These are phyloP conservation scores for Cladophialophora chaetospira DNA, from an alignment of 2,329 filamentous ascomycete genomes.

Conservation along the genomic window DNA sequence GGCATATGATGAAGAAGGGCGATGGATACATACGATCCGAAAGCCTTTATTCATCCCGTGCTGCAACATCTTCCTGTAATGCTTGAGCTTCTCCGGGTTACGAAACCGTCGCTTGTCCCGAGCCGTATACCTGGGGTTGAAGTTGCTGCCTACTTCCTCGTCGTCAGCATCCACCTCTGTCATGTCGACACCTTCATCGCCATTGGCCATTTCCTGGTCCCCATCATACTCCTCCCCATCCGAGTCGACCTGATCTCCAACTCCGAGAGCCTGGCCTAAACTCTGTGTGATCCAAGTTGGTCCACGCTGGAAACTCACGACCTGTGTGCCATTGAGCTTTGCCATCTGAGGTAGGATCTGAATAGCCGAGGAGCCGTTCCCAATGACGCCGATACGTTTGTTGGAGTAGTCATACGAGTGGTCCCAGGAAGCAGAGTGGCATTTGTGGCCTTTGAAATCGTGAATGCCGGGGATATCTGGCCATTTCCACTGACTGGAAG, in stretches of 20 bases:
- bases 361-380: slow-evolving; percentile 41
- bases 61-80: slow-evolving; percentile 41
- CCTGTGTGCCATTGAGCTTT: slow-evolving; percentile 25
- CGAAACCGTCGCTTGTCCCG: slow-evolving; percentile 37
- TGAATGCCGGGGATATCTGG: slow-evolving; percentile 35
- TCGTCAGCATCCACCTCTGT: slow-evolving; percentile 12
- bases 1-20: neutral
- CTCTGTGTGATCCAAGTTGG: slow-evolving; percentile 39
- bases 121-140: slow-evolving; percentile 34
- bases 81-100: slow-evolving; percentile 37
- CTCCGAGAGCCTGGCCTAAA: slow-evolving; percentile 32
- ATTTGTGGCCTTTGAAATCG: slow-evolving; percentile 34
- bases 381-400: slow-evolving; percentile 37
- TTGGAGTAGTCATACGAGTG: slow-evolving; percentile 32
- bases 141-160: slow-evolving; percentile 26
- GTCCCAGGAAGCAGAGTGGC: slow-evolving; percentile 37
- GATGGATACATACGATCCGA: slow-evolving; percentile 12
- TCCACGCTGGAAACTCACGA: slow-evolving; percentile 39
- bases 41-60: slow-evolving; percentile 31
- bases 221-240: slow-evolving; percentile 15
- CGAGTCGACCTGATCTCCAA: slow-evolving; percentile 30
- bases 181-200: slow-evolving; percentile 25
- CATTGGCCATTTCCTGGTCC: slow-evolving; percentile 22
- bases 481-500: slow-evolving; percentile 35
- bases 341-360: slow-evolving; percentile 40